These are phyloP conservation scores for Lactifluus piperatus DNA, from an alignment of 768 basidiomycete genomes.

Conservation along the genomic window DNA sequence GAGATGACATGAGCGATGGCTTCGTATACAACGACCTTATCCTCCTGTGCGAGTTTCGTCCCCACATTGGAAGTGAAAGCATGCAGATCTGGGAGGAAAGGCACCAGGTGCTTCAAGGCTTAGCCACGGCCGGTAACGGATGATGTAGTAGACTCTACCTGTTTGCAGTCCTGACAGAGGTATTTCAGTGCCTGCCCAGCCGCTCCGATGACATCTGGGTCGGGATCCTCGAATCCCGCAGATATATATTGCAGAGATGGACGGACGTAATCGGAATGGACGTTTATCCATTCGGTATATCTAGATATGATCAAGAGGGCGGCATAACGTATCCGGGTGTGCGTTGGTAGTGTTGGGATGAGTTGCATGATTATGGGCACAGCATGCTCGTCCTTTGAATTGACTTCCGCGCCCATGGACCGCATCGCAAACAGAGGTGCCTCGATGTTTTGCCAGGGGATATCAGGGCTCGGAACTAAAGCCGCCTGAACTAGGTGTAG, in stretches of 20 bases:
- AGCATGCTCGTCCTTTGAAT: constrained; percentile 68
- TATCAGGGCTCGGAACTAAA: constrained; percentile 48
- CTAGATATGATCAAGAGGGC: constrained; percentile 90
- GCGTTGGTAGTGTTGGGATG: constrained; percentile 79
- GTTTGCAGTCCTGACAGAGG: constrained; percentile 93
- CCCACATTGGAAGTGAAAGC: constrained; percentile 79
- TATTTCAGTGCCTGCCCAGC: constrained; percentile 95
- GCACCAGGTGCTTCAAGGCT: constrained; percentile 64
- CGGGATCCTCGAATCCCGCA: constrained; percentile 76
- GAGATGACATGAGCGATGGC: constrained; percentile 94
- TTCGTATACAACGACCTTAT: constrained; percentile 87
- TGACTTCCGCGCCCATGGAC: constrained; percentile 94
- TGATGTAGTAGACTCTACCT: constrained; percentile 36
- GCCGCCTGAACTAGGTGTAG: constrained; percentile 75
- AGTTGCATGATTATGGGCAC: constrained; percentile 97
- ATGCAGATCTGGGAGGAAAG: constrained; percentile 87
- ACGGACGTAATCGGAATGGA: constrained; percentile 78
- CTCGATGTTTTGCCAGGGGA: constrained; percentile 93
- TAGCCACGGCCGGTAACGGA: constrained; percentile 8
- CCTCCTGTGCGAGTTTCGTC: constrained; percentile 72
- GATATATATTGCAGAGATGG: constrained; percentile 88
- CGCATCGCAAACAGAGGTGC: constrained; percentile 96
- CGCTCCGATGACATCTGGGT: constrained; percentile 81
- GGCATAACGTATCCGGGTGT: constrained; percentile 91
- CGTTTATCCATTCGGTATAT: constrained; percentile 94